A percentile compares a stretch with the other conserved stretches of the same genome.
phyloP scores from a whole-genome alignment of 1,284 basidiomycete genomes.

The Trichosporon sp. region DNA sequence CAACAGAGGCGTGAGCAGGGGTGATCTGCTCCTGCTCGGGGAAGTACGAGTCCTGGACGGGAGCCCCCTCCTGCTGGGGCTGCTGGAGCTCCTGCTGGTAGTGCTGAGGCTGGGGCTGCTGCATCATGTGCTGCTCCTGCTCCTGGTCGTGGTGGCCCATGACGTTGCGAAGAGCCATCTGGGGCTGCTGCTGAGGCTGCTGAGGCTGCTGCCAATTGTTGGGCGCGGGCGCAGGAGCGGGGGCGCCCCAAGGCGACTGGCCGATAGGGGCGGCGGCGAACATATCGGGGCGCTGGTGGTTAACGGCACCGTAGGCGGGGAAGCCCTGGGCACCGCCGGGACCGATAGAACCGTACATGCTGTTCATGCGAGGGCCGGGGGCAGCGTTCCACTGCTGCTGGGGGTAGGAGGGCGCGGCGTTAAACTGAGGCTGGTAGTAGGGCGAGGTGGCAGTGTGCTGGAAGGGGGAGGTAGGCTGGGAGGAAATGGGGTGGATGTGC shows the following conservation, averaged over 20 bases:
- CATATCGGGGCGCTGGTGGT: slow-evolving; percentile 30
- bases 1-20: slow-evolving; percentile 19
- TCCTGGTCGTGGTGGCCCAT: slow-evolving; percentile 17
- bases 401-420: slow-evolving; percentile 22
- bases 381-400: slow-evolving; percentile 29
- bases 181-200: slow-evolving; percentile 17
- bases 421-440: slow-evolving; percentile 25
- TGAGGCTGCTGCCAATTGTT: slow-evolving; percentile 28
- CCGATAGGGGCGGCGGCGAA: slow-evolving; percentile 27
- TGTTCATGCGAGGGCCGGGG: slow-evolving; percentile 31
- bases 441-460: slow-evolving; percentile 22
- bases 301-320: slow-evolving; percentile 29
- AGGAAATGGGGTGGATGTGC: slow-evolving; percentile 30
- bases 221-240: not conserved
- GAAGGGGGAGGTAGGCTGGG: slow-evolving; percentile 14
- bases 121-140: slow-evolving; percentile 18
- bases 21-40: slow-evolving; percentile 27
- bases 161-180: slow-evolving; percentile 22
- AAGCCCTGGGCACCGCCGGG: slow-evolving; percentile 21
- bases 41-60: slow-evolving; percentile 37
- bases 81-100: slow-evolving; percentile 23
- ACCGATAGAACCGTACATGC: slow-evolving; percentile 32
- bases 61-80: slow-evolving; percentile 25
- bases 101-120: slow-evolving; percentile 29
- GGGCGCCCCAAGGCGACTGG: slow-evolving; percentile 43